A percentile compares a stretch with the other conserved stretches of the same genome.
These are phyloP conservation scores for Chlorella sp. DNA, from an alignment of 139 green algal species.

Conservation along the genomic window DNA sequence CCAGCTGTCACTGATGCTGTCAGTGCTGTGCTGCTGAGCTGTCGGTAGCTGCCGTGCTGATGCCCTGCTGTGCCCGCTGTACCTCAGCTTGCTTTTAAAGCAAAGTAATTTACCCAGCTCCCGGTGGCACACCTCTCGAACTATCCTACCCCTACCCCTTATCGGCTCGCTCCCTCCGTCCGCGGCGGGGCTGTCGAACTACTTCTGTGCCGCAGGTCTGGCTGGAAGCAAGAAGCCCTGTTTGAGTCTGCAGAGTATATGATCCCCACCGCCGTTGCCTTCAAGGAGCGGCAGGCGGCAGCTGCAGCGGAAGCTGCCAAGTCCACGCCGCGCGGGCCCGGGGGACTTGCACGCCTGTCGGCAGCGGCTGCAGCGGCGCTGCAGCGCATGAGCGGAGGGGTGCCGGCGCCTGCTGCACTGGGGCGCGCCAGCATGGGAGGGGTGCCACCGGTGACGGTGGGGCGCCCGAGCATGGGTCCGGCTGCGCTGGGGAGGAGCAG, in stretches of 20 bases:
- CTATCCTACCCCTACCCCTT: no score
- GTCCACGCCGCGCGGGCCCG: no score
- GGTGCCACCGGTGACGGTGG: neutral
- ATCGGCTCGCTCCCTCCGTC: no score
- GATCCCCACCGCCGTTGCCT: neutral
- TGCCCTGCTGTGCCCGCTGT: no score
- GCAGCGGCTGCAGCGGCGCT: neutral
- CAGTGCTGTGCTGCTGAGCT: no score
- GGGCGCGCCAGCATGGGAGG: neutral
- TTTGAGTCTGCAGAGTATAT: neutral
- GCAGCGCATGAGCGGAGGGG: neutral
- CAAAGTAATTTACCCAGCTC: no score
- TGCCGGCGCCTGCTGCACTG: neutral
- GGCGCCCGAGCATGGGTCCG: neutral
- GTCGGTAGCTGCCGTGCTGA: no score
- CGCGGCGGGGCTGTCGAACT: no score
- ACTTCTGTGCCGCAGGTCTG: neutral
- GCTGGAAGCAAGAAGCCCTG: neutral
- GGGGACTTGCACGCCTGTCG: neutral
- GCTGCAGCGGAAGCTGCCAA: neutral
- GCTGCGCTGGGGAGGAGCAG: neutral
- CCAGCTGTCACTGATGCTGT: no score
- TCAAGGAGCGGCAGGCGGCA: neutral
- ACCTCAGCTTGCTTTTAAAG: no score
- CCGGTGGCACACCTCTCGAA: no score